Conservation (phyloP, 2,329 filamentous ascomycete species). For the Colletotrichum lini region DNA sequence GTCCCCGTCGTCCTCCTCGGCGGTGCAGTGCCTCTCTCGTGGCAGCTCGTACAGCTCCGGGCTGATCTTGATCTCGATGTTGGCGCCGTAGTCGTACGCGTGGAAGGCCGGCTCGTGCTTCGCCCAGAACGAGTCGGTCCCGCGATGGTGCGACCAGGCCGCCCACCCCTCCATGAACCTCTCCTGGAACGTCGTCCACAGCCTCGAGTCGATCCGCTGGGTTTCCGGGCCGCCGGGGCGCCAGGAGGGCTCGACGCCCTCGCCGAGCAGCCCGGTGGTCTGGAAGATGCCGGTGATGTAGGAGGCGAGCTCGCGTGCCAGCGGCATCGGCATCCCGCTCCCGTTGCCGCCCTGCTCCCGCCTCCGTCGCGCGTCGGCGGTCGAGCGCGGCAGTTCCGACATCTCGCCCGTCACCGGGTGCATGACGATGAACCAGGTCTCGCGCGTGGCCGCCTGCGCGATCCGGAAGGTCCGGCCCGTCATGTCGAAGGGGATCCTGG, state of each 20-base stretch:
- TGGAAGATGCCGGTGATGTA: conserved; percentile 25
- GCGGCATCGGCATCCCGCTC: background rate
- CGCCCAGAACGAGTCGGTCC: too few relatives aligned
- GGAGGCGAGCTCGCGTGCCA: conserved; percentile 2
- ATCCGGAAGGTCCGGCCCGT: conserved; percentile 21
- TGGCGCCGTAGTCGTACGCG: background rate
- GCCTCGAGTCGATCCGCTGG: conserved; percentile 13
- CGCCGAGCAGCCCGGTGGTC: background rate
- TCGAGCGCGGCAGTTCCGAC: too few relatives aligned
- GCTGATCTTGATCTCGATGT: conserved; percentile 27
- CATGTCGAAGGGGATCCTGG: conserved; percentile 13
- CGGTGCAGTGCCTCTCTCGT: conserved; percentile 4
- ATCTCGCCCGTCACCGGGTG: background rate
- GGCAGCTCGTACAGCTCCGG: conserved; percentile 1
- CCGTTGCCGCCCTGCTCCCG: background rate
- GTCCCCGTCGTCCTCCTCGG: too few relatives aligned
- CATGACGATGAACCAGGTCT: conserved; percentile 32
- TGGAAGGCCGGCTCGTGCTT: too few relatives aligned
- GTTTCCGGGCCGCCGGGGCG: background rate
- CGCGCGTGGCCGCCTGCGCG: conserved; percentile 4
- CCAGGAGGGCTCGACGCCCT: conserved; percentile 22
- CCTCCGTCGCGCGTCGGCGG: background rate
- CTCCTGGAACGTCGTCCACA: background rate
- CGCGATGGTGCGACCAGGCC: too few relatives aligned
- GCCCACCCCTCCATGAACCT: too few relatives aligned